Evolutionary conservation across 2,329 filamentous ascomycete species (phyloP), one percentile per base, ranked within the genome.

Genomic region (Mycosphaerelloides madeirae): DNA sequence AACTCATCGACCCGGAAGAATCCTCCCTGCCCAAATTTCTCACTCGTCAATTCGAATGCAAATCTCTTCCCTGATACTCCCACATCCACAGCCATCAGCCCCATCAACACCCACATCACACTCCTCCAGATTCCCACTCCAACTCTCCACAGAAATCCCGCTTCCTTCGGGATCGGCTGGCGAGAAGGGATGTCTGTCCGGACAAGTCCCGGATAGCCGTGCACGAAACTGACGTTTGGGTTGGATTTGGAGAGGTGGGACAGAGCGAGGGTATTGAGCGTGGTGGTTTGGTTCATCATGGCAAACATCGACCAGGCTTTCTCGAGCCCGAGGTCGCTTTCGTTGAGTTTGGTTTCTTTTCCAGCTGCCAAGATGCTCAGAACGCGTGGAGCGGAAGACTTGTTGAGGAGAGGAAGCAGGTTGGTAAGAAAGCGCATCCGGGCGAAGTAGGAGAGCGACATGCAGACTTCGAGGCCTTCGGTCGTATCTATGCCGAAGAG

Each of bases 381-480:
- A 28, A 63, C 57, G 33, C 58, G 58, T 2, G 59, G 40, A 13
- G 31, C 19, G 7, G 38, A 43, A 3, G 58, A 54, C 1, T 49
- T 40, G 6, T 52, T 50, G 6, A 70, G 55, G 2, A 68, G 56
- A 1, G 67, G 66, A 0, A 65, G 54, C 6, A 71, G 62, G 19
- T 65, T 64, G 14, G 58, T 41, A 14, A 63, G 61, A 51, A 70
- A 69, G n/a, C 67, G 62, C 32, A 59, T 60, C 19, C 68, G 67
- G 6, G 62, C 58, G 52, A 70, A 67, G 35, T 41, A 34, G 2
- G 45, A 18, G 57, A 71, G 22, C 57, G 59, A 29, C 59, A 55
- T 3, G 53, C 52, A 49, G 62, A 54, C 49, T 36, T 68, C 62
- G 1, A 70, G 51, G 8, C 64, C 64, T 53, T 70, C 67, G 6